Evolutionary conservation across 148 eudicot genomes (phyloP), one percentile per base, ranked within the genome.

Genomic region (Rhododendron molle): DNA sequence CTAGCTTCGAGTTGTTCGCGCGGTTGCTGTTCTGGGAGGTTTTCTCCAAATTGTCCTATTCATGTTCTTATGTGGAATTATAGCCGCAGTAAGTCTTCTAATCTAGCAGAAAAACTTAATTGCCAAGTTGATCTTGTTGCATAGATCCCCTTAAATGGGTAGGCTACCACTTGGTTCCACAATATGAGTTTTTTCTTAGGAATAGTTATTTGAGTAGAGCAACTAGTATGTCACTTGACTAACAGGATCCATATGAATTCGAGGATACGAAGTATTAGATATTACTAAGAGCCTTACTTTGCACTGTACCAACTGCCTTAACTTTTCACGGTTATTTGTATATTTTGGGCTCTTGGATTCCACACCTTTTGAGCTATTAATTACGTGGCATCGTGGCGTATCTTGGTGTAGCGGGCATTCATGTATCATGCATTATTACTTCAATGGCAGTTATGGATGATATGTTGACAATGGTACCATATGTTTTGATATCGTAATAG

Each of bases 21-120:
- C 94, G 36, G 98, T 95, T 89, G 98, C 97, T 86, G 85, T 95
- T 74, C 74, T 94, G 18, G 98, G 98, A 85, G 98, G 98, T 80
- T 12, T 91, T 85, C 92, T 88, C 85, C 96, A 95, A 88, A 93
- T 95, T 87, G 90, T 94, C 84, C 94, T 95, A 85, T 95, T 95
- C 86, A 93, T 93, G 93, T 94, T 94, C 85, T 91, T 95, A 82
- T 89, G 90, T 87, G 98, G 97, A 84, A 88, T 93, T 83, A 94
- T 90, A 73, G 98, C 98, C 86, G 90, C 92, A 79, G 98, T 94
- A 92, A 86, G 95, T 85, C 9, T 69, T 49, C 85, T 52, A 72
- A 30, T 83, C 77, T 83, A 1, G 49, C 40, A 16, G 26, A 80
- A 28, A 26, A 50, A 3, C 14, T 47, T 62, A 40, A 26, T 44